Percentiles rank a stretch among this genome's conserved stretches.
These are phyloP conservation scores for Clarireedia homoeocarpa DNA, from an alignment of 2,329 filamentous ascomycete genomes.

Conservation along the genomic window DNA sequence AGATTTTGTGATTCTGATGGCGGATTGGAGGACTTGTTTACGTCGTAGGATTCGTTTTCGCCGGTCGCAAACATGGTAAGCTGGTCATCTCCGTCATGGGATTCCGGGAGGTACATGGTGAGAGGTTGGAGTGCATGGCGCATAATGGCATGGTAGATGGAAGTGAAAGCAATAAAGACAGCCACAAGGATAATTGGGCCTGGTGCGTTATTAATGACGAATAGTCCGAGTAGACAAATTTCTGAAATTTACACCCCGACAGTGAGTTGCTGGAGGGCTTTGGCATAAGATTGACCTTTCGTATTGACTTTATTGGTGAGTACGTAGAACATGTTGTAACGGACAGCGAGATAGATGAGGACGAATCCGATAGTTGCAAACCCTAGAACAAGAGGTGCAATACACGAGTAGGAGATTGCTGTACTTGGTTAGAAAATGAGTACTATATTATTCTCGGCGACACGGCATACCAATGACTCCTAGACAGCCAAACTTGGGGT, in stretches of 20 bases:
- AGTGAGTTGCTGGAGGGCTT: constrained; percentile 77
- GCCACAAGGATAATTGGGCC: constrained; percentile 71
- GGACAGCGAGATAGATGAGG: constrained; percentile 77
- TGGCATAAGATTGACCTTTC: constrained; percentile 76
- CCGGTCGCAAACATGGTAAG: constrained; percentile 20
- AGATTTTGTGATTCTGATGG: constrained; percentile 24
- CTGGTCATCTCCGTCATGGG: constrained; percentile 47
- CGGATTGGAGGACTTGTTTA: constrained; percentile 14
- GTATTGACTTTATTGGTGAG: constrained; percentile 76
- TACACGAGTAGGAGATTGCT: constrained; percentile 79
- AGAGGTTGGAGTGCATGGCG: constrained; percentile 66
- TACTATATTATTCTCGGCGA: not conserved
- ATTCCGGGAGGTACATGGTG: constrained; percentile 68
- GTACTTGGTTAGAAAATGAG: constrained; percentile 17
- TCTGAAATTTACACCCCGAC: constrained; percentile 78
- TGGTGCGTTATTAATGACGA: constrained; percentile 60
- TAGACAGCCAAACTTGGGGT: constrained; percentile 75
- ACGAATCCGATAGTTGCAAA: constrained; percentile 73
- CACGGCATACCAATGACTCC: constrained; percentile 59
- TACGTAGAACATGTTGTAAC: constrained; percentile 85
- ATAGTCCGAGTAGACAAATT: constrained; percentile 76
- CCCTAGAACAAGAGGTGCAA: constrained; percentile 74
- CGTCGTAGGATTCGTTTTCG: constrained; percentile 17
- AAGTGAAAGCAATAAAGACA: constrained; percentile 63
- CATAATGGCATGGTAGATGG: constrained; percentile 66